A percentile compares a stretch with the other conserved stretches of the same genome.
These are phyloP conservation scores for Mycena polygramma DNA, from an alignment of 768 basidiomycete genomes.

Conservation along the genomic window DNA sequence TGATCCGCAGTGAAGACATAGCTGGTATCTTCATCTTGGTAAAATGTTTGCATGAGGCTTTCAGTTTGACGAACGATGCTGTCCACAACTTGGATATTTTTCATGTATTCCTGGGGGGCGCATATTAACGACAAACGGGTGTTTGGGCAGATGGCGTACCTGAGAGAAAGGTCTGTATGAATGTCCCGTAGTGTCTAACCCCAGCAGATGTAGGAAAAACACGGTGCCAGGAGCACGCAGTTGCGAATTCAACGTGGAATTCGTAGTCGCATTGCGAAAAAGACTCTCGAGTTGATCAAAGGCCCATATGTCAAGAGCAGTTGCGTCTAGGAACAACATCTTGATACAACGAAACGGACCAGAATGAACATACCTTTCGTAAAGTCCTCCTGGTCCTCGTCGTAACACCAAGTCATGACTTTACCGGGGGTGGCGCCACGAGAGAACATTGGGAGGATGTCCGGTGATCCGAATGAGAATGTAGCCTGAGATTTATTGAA, in stretches of 20 bases:
- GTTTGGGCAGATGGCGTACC: conserved; percentile 50
- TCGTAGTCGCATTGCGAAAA: conserved; percentile 72
- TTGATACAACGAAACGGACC: neutral
- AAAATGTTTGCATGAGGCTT: conserved; percentile 72
- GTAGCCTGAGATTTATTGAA: conserved; percentile 86
- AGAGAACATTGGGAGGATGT: conserved; percentile 90
- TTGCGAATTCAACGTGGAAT: conserved; percentile 61
- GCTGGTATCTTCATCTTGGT: conserved; percentile 74
- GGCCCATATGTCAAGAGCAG: conserved; percentile 83
- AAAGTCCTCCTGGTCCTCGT: conserved; percentile 86
- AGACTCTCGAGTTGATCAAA: conserved; percentile 74
- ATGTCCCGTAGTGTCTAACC: conserved; percentile 89
- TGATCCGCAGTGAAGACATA: conserved; percentile 91
- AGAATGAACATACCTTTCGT: conserved; percentile 71
- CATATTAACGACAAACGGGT: neutral
- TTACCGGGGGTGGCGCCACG: conserved; percentile 78
- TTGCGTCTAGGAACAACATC: conserved; percentile 68
- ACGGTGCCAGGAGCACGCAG: conserved; percentile 73
- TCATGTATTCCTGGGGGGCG: conserved; percentile 80
- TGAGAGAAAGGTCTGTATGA: conserved; percentile 86
- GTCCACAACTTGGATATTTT: conserved; percentile 86
- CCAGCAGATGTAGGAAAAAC: conserved; percentile 88
- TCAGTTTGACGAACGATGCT: conserved; percentile 78
- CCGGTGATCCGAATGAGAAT: conserved; percentile 89
- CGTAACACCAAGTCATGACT: conserved; percentile 82